Conservation (phyloP, 345 rosid genomes). For the Arabidopsis arenosa region DNA sequence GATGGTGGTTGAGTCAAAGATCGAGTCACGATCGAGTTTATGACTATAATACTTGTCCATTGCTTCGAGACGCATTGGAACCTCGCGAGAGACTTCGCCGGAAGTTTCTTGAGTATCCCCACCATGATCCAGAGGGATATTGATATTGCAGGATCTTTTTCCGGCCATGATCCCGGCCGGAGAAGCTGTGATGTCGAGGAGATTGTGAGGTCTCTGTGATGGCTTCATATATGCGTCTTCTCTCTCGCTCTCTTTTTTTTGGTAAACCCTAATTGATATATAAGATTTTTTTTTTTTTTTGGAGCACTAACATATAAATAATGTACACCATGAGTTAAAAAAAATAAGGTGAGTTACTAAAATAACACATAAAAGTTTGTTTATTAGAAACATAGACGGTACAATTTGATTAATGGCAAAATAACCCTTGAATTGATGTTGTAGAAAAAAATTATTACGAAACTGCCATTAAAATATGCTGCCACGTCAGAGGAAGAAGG, state of each 20-base stretch:
- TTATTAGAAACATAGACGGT: no score
- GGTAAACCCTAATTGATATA: not conserved
- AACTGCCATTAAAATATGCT: no score
- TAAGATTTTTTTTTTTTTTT: no score
- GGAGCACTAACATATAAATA: no score
- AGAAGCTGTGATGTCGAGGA: not conserved
- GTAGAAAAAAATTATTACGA: no score
- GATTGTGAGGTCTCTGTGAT: not conserved
- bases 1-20: conserved; percentile 2
- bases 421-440: no score
- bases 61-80: conserved; percentile 3
- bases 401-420: no score
- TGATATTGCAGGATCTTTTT: not conserved
- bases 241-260: no score
- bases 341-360: no score
- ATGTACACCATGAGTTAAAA: no score
- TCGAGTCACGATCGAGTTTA: conserved; percentile 1
- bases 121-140: not conserved
- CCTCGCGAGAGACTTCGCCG: not conserved
- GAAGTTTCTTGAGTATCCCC: conserved; percentile 12
- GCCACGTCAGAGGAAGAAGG: no score
- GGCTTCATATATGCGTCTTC: not conserved
- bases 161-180: not conserved
- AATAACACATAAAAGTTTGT: no score
- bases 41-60: not conserved